Evolutionary conservation across 176 grass and related monocot genomes (phyloP).

Genomic region (Aegilops sharonensis): DNA sequence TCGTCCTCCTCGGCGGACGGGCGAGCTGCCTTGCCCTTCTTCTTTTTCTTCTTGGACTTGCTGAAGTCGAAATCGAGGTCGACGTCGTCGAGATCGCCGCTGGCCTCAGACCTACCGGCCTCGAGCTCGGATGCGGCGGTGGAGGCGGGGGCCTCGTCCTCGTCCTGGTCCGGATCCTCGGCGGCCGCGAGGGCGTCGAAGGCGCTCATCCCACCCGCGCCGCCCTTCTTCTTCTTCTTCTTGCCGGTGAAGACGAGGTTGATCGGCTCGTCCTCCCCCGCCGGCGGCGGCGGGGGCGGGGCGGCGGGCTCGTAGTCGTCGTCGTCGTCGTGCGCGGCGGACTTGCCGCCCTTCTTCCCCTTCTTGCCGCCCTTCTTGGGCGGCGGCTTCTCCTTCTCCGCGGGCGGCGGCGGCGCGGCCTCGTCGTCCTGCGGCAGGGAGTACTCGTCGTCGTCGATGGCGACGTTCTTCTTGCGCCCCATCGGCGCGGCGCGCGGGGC

Average conservation of each 20-base stretch:
- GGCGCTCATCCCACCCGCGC: slow-evolving; percentile 42
- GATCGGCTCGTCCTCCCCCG: slow-evolving; percentile 51
- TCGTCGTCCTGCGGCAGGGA: slow-evolving; percentile 62
- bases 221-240: slow-evolving; percentile 90
- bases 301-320: slow-evolving; percentile 51
- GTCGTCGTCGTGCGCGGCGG: slow-evolving; percentile 22
- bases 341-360: slow-evolving; percentile 70
- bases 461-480: slow-evolving; percentile 93
- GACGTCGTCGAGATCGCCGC: slow-evolving; percentile 39
- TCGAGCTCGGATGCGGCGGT: slow-evolving; percentile 14
- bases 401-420: slow-evolving; percentile 7
- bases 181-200: slow-evolving; percentile 59
- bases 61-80: slow-evolving; percentile 64
- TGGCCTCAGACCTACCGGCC: slow-evolving; percentile 15
- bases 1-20: too few species aligned
- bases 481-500: slow-evolving; percentile 19
- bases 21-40: too few species aligned
- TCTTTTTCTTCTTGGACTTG: too few species aligned
- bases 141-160: neutral
- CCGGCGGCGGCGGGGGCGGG: neutral
- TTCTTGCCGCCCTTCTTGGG: slow-evolving; percentile 60
- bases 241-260: slow-evolving; percentile 79
- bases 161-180: slow-evolving; percentile 48
- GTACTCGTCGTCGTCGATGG: slow-evolving; percentile 95
- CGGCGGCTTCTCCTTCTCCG: slow-evolving; percentile 45